Conservation (phyloP, 2,329 filamentous ascomycete species). For the Trichoderma aggressivum region DNA sequence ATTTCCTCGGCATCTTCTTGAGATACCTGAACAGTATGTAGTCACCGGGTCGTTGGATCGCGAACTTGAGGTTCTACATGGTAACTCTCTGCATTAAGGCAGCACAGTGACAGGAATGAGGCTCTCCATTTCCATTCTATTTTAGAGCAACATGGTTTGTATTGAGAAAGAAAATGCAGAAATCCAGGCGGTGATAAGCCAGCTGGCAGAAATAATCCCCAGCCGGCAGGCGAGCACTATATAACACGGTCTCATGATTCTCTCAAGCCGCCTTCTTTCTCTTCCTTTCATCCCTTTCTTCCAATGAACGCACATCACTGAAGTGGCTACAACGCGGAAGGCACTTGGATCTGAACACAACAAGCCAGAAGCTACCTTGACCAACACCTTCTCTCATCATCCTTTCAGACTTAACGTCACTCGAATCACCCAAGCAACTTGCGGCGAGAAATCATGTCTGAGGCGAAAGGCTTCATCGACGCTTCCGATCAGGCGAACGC, state of each 20-base stretch:
- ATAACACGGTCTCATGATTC: not conserved
- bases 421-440: no score
- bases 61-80: not conserved
- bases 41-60: not conserved
- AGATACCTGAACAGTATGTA: not conserved
- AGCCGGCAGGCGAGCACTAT: not conserved
- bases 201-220: not conserved
- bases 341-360: no score
- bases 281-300: not conserved
- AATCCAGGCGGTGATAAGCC: not conserved
- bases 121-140: not conserved
- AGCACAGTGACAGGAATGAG: not conserved
- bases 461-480: no score
- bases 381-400: not conserved
- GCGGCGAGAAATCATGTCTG: not conserved
- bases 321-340: not conserved
- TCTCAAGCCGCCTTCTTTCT: not conserved
- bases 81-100: not conserved
- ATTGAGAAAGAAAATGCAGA: not conserved
- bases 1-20: not conserved
- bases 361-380: no score
- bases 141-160: not conserved
- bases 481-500: not conserved
- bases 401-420: no score
- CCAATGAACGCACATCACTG: accelerated